Conservation (phyloP, 2,329 filamentous ascomycete species). For the Diaporthe humulicola region DNA sequence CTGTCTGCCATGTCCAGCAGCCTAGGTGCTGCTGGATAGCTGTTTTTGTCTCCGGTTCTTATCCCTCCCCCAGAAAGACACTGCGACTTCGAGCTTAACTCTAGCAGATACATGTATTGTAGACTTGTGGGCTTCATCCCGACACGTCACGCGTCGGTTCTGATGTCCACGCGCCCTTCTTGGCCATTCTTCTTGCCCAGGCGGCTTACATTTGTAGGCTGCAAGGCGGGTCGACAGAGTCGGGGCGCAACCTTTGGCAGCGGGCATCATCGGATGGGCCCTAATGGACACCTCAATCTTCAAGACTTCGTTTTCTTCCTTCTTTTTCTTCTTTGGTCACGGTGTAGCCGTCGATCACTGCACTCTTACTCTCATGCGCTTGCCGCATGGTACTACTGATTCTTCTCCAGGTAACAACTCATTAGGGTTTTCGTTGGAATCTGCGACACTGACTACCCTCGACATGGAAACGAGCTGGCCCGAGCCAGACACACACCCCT, state of each 20-base stretch:
- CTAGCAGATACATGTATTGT: constrained; percentile 40
- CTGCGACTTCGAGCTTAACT: constrained; percentile 40
- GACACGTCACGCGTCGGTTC: constrained; percentile 28
- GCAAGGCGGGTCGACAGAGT: constrained; percentile 11
- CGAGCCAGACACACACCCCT: neutral
- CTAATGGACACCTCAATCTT: constrained; percentile 36
- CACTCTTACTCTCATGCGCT: constrained; percentile 4
- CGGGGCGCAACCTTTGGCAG: constrained; percentile 22
- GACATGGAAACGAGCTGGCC: neutral
- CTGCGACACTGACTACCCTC: neutral
- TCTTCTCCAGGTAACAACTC: constrained; percentile 13
- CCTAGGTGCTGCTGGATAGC: constrained; percentile 6
- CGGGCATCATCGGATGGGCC: constrained; percentile 24
- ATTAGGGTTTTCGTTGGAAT: neutral
- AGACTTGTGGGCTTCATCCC: constrained; percentile 35
- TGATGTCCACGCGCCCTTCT: constrained; percentile 20
- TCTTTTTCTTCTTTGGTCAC: neutral
- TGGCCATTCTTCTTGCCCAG: constrained; percentile 1
- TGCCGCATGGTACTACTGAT: constrained; percentile 34
- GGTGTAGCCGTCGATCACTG: neutral
- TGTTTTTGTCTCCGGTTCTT: constrained; percentile 25
- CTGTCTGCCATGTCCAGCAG: constrained; percentile 22
- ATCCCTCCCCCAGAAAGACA: constrained; percentile 19
- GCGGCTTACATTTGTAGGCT: constrained; percentile 20
- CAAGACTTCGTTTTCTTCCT: neutral